A percentile compares a stretch with the other conserved stretches of the same genome.
These are phyloP conservation scores for Poterioochromonas sp. DNA, from an alignment of 352 stramenopile species.

Conservation along the genomic window DNA sequence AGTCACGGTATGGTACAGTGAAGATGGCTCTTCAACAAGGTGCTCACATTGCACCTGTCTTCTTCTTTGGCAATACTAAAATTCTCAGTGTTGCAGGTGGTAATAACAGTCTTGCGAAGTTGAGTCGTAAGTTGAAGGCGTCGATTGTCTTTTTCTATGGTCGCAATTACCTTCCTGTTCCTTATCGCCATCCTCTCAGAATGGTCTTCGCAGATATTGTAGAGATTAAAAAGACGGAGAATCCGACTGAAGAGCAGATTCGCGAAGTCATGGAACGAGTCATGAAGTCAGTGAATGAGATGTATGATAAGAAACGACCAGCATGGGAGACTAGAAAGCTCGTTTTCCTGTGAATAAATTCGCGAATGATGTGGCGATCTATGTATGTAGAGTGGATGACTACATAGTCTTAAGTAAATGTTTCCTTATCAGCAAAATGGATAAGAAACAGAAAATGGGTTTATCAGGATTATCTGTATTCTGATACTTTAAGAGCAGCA, in stretches of 20 bases:
- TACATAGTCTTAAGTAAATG: too few relatives aligned
- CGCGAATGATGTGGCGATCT: too few relatives aligned
- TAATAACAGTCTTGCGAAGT: not conserved
- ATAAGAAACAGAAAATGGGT: too few relatives aligned
- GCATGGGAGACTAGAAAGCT: constrained; percentile 1
- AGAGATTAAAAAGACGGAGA: constrained; percentile 7
- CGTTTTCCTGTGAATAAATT: not conserved
- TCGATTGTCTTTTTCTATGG: constrained; percentile 24
- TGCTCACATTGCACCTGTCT: constrained; percentile 8
- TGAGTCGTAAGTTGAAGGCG: constrained; percentile 2
- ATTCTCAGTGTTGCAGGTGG: not conserved
- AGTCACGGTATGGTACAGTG: not conserved
- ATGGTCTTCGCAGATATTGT: not conserved
- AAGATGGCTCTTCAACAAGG: constrained; percentile 23
- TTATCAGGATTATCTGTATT: too few relatives aligned
- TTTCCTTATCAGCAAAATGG: too few relatives aligned
- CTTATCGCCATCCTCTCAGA: constrained; percentile 7
- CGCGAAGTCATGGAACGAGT: not conserved
- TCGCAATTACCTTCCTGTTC: constrained; percentile 23
- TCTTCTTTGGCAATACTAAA: constrained; percentile 24
- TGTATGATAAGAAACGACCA: constrained; percentile 25
- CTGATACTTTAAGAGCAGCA: too few relatives aligned
- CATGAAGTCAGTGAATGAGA: not conserved
- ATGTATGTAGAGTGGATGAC: too few relatives aligned
- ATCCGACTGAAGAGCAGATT: constrained; percentile 5